These are phyloP conservation scores for Petrea volubilis DNA, from an alignment of 257 asterid genomes.

Conservation along the genomic window DNA sequence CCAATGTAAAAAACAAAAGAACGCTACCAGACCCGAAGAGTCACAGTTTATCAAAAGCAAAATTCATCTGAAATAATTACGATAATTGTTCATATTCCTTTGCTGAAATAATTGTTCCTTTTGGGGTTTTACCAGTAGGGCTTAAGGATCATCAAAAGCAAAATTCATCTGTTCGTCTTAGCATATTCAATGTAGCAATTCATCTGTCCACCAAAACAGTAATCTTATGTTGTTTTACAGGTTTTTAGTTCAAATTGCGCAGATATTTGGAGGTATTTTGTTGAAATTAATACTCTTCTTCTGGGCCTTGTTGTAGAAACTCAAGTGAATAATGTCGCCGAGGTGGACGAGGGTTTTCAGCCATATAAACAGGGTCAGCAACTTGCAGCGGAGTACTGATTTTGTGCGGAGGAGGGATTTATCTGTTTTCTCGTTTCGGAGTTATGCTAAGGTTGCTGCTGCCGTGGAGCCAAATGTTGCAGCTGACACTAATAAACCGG, in stretches of 20 bases:
- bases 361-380: conserved; percentile 37
- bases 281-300: not conserved
- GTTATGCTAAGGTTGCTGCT: conserved; percentile 58
- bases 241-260: not conserved
- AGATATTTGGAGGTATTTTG: not conserved
- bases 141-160: not conserved
- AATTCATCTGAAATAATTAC: too few relatives aligned
- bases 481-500: conserved; percentile 28
- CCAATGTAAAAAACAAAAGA: too few relatives aligned
- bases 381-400: conserved; percentile 29
- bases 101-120: too few relatives aligned
- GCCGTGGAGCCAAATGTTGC: conserved; percentile 42
- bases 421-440: conserved; percentile 29
- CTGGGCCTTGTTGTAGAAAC: not conserved
- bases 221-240: not conserved
- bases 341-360: conserved; percentile 61
- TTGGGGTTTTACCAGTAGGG: not conserved
- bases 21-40: too few relatives aligned
- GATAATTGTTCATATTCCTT: too few relatives aligned
- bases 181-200: not conserved
- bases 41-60: too few relatives aligned
- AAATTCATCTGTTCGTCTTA: not conserved
- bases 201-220: too few relatives aligned
- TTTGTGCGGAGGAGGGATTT: conserved; percentile 35
- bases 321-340: conserved; percentile 44